These are phyloP conservation scores for Nicotiana knightiana DNA, from an alignment of 257 asterid species.

Conservation along the genomic window DNA sequence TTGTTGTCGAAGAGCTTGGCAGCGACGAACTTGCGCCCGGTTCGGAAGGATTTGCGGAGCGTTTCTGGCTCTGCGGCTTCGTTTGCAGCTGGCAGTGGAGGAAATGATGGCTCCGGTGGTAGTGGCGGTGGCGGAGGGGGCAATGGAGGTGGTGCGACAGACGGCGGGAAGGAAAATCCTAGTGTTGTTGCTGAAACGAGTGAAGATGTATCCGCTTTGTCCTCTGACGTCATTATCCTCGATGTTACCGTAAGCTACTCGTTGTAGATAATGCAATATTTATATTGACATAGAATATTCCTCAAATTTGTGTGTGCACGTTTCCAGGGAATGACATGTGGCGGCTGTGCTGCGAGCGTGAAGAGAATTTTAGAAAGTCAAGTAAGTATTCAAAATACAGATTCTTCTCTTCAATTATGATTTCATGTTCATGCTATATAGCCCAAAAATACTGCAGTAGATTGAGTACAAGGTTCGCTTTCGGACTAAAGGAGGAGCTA, in stretches of 20 bases:
- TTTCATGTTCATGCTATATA: background rate
- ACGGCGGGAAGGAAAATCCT: constrained; percentile 50
- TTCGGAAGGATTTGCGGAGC: constrained; percentile 30
- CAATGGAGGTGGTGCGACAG: constrained; percentile 43
- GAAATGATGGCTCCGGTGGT: constrained; percentile 34
- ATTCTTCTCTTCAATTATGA: background rate
- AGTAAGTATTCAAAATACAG: constrained; percentile 22
- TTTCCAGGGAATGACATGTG: constrained; percentile 49
- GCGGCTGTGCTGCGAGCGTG: constrained; percentile 51
- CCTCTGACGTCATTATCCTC: constrained; percentile 81
- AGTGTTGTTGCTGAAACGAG: constrained; percentile 42
- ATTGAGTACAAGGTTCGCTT: background rate
- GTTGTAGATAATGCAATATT: background rate
- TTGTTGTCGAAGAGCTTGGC: constrained; percentile 21
- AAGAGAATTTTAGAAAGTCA: constrained; percentile 51
- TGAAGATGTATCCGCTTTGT: constrained; percentile 48
- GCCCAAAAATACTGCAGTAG: constrained; percentile 1
- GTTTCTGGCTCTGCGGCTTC: constrained; percentile 51
- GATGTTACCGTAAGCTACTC: constrained; percentile 69
- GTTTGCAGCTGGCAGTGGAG: constrained; percentile 70
- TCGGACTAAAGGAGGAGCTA: background rate
- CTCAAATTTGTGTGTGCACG: background rate
- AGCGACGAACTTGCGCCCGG: constrained; percentile 16
- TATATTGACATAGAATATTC: background rate
- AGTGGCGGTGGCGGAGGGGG: constrained; percentile 58